Evolutionary conservation across 768 basidiomycete species (phyloP).

Genomic region (Suillus alpinus): DNA sequence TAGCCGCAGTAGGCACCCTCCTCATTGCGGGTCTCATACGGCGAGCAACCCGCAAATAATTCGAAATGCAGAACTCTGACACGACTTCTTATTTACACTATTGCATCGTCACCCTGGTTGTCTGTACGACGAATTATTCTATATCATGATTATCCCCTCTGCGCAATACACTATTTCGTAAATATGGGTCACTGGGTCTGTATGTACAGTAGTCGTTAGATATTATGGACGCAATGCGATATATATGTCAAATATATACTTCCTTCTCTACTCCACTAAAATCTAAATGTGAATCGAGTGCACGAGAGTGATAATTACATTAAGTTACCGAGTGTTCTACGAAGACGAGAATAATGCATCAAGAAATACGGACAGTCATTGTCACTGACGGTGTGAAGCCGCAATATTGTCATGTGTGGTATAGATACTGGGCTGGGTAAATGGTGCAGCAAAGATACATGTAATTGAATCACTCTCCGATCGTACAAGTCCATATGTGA

Average conservation of each 20-base stretch:
- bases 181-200: constrained; percentile 12
- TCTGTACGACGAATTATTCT: constrained; percentile 26
- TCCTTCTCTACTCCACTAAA: not conserved
- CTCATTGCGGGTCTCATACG: constrained; percentile 76
- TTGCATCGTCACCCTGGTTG: constrained; percentile 8
- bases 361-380: constrained; percentile 15
- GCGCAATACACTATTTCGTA: constrained; percentile 8
- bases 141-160: constrained; percentile 13
- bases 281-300: not conserved
- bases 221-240: not conserved
- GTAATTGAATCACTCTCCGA: constrained; percentile 16
- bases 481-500: constrained; percentile 12
- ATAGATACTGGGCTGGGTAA: constrained; percentile 27
- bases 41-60: constrained; percentile 62
- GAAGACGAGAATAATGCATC: constrained; percentile 3
- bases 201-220: constrained; percentile 1
- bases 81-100: constrained; percentile 14
- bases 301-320: constrained; percentile 22
- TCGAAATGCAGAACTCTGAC: constrained; percentile 13
- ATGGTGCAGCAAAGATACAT: constrained; percentile 24
- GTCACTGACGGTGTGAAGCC: constrained; percentile 11
- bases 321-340: constrained; percentile 25
- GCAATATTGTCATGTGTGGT: constrained; percentile 13
- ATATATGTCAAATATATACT: not conserved
- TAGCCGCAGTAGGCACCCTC: constrained; percentile 79